phyloP scores from a whole-genome alignment of 208 protist species.

The Tritrichomonas foetus region DNA sequence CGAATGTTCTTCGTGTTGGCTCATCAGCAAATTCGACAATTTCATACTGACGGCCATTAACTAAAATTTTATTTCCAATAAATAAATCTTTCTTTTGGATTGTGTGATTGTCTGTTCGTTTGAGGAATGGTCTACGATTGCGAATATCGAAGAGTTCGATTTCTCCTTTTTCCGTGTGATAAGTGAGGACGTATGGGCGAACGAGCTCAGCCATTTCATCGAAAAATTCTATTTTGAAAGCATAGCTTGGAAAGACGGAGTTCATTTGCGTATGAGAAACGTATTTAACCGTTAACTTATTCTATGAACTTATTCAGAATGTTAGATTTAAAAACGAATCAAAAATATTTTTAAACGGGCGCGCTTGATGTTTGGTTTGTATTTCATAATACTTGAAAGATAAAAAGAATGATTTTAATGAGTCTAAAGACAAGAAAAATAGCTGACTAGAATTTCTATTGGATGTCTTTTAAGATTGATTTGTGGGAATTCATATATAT shows the following conservation, averaged over 20 bases:
- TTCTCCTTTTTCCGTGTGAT: not conserved
- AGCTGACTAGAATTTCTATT: no score
- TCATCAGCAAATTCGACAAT: not conserved
- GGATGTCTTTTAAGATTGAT: no score
- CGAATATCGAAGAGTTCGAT: slow-evolving; percentile 13
- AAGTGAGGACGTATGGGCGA: not conserved
- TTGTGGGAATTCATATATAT: no score
- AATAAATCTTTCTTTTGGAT: not conserved
- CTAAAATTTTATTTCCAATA: not conserved
- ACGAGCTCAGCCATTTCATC: slow-evolving; percentile 10
- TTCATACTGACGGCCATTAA: slow-evolving; percentile 40
- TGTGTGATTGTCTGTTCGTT: not conserved
- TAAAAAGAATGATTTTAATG: no score
- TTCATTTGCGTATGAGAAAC: not conserved
- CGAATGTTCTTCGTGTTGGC: not conserved
- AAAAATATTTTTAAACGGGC: no score
- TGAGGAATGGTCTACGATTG: not conserved
- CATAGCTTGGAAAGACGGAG: slow-evolving; percentile 12
- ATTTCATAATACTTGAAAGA: no score
- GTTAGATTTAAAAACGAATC: no score
- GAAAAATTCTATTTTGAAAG: slow-evolving; percentile 40
- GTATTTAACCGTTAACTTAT: no score
- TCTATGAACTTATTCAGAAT: no score
- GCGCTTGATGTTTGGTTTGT: no score
- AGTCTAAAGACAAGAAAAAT: no score